A percentile compares a stretch with the other conserved stretches of the same genome.
Conservation (phyloP, 1,284 basidiomycete genomes). For the Baeospora myosura region DNA sequence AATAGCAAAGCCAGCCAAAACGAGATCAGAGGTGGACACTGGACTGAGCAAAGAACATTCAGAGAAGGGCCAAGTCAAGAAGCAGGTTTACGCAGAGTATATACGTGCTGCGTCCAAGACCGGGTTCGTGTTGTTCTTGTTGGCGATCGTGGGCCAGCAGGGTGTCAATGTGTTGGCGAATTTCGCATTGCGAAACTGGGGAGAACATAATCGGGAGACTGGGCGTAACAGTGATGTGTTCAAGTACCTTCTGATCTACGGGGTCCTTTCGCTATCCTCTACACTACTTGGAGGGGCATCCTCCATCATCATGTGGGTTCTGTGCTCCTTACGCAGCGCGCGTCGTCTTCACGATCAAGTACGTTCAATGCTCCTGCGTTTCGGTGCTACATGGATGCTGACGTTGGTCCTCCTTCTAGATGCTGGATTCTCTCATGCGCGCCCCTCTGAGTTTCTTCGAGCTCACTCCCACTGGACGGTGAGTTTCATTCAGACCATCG, state of each 20-base stretch:
- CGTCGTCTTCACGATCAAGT: slow-evolving; percentile 72
- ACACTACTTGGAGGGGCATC: slow-evolving; percentile 46
- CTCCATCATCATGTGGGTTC: slow-evolving; percentile 68
- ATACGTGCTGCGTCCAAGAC: slow-evolving; percentile 71
- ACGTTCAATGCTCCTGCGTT: slow-evolving; percentile 18
- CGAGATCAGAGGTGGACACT: slow-evolving; percentile 30
- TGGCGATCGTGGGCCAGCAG: slow-evolving; percentile 51
- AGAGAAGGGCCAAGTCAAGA: slow-evolving; percentile 80
- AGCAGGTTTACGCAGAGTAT: slow-evolving; percentile 71
- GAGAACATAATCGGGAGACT: slow-evolving; percentile 61
- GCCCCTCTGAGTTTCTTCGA: slow-evolving; percentile 88
- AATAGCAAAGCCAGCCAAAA: slow-evolving; percentile 30
- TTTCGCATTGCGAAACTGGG: slow-evolving; percentile 73
- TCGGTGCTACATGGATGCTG: slow-evolving; percentile 6
- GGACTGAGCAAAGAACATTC: slow-evolving; percentile 69
- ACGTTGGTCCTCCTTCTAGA: slow-evolving; percentile 31
- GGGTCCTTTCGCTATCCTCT: slow-evolving; percentile 48
- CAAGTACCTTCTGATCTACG: slow-evolving; percentile 55
- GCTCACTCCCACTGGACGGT: slow-evolving; percentile 74
- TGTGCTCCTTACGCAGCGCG: slow-evolving; percentile 73
- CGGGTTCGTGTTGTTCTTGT: slow-evolving; percentile 65
- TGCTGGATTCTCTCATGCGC: slow-evolving; percentile 71
- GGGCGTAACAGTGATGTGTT: slow-evolving; percentile 56
- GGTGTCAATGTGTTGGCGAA: slow-evolving; percentile 52
- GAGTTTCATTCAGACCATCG: slow-evolving; percentile 13